Conservation (phyloP, 1,284 basidiomycete species). For the Puccinia brachypodii region DNA sequence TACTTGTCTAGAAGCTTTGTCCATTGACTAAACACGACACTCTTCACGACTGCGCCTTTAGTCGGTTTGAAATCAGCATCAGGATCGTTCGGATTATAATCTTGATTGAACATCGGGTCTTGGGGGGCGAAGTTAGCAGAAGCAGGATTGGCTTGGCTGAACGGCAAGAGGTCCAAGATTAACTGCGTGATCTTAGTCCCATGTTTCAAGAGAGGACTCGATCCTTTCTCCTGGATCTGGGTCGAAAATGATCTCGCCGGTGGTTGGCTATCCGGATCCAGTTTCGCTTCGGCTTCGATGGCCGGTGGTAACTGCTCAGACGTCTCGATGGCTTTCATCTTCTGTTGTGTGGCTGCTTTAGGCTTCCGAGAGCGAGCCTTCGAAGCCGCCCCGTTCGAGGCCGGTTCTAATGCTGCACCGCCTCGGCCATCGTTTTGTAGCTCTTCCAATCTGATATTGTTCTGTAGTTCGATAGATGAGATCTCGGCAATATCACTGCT, state of each 20-base stretch:
- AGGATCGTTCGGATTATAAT: constrained; percentile 41
- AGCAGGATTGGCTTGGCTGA: constrained; percentile 75
- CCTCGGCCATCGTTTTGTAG: neutral
- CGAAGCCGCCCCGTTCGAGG: neutral
- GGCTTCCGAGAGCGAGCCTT: neutral
- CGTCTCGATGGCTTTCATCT: constrained; percentile 6
- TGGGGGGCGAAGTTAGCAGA: constrained; percentile 82
- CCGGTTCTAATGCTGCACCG: neutral
- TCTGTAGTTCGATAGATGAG: constrained; percentile 17
- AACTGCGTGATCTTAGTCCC: constrained; percentile 61
- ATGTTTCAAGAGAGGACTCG: constrained; percentile 6
- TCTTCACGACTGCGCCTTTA: constrained; percentile 52
- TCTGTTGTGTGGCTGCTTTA: constrained; percentile 13
- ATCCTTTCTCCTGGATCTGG: neutral
- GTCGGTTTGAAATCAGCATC: neutral
- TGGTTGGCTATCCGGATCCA: neutral
- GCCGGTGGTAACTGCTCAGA: neutral
- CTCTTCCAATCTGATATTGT: constrained; percentile 3
- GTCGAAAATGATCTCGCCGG: neutral
- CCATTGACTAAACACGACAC: constrained; percentile 59
- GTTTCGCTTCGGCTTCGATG: neutral
- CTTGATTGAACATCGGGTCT: constrained; percentile 70
- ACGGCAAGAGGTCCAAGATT: constrained; percentile 70
- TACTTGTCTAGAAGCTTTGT: constrained; percentile 57
- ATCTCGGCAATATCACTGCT: constrained; percentile 27